Percentiles rank a stretch among this genome's conserved stretches.
These are phyloP conservation scores for Macrotyloma uniflorum DNA, from an alignment of 306 rosid species.

Conservation along the genomic window DNA sequence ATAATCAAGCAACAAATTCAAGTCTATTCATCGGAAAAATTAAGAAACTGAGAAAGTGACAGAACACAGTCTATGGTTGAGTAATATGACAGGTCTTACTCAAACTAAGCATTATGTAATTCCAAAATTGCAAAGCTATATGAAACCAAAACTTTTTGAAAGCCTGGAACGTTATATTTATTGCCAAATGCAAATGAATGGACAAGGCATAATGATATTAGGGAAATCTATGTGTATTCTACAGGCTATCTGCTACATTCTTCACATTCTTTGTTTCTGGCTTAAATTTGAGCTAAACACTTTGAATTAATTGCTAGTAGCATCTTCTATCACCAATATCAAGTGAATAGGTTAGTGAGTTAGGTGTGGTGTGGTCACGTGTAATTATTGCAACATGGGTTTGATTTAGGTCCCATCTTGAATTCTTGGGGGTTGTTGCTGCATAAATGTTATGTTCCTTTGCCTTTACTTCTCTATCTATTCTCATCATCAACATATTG, in stretches of 20 bases:
- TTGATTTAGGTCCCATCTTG: conserved; percentile 38
- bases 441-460: conserved; percentile 35
- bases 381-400: conserved; percentile 37
- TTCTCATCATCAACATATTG: conserved; percentile 8
- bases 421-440: conserved; percentile 25
- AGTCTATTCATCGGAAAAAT: neutral
- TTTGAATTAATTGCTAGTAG: neutral
- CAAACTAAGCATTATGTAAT: conserved; percentile 7
- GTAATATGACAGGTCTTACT: conserved; percentile 15
- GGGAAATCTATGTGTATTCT: neutral
- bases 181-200: neutral
- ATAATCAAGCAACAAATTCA: neutral
- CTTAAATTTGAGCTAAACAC: neutral
- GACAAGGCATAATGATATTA: neutral
- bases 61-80: neutral
- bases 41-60: conserved; percentile 4
- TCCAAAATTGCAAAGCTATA: conserved; percentile 16
- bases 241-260: conserved; percentile 20
- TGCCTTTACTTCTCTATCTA: conserved; percentile 34
- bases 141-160: neutral
- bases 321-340: conserved; percentile 12
- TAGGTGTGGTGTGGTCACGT: conserved; percentile 45
- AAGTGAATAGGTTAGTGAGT: conserved; percentile 18
- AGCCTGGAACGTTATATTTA: neutral
- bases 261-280: neutral